Evolutionary conservation across 2,329 filamentous ascomycete genomes (phyloP).

Genomic region (Hypoxylon sp.): DNA sequence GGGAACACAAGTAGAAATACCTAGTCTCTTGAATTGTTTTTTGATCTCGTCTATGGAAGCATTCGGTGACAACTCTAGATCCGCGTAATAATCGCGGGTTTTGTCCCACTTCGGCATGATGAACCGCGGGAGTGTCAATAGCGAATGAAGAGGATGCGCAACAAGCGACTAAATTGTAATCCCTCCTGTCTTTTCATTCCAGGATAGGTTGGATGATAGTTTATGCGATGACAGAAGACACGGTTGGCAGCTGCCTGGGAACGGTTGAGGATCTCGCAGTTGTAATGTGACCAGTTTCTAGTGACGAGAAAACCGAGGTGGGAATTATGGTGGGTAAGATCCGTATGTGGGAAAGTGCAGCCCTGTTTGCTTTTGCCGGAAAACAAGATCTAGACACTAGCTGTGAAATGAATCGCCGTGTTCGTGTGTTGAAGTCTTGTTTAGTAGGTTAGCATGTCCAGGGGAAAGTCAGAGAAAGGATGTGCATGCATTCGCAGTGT

Average conservation of each 20-base stretch:
- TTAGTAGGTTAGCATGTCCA: not conserved
- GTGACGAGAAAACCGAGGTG: constrained; percentile 1
- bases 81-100: constrained; percentile 85
- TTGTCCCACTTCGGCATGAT: constrained; percentile 79
- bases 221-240: constrained; percentile 1
- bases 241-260: not conserved
- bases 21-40: constrained; percentile 88
- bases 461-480: constrained; percentile 3
- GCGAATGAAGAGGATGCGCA: constrained; percentile 22
- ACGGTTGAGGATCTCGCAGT: not conserved
- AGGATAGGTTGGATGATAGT: constrained; percentile 10
- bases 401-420: not conserved
- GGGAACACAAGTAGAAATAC: constrained; percentile 60
- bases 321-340: constrained; percentile 9
- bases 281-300: constrained; percentile 3
- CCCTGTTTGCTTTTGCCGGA: constrained; percentile 13
- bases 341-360: not conserved
- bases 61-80: constrained; percentile 78
- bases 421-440: constrained; percentile 1
- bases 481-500: constrained; percentile 7
- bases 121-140: constrained; percentile 43
- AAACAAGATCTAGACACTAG: constrained; percentile 8
- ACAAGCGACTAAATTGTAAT: constrained; percentile 12
- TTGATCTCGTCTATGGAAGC: constrained; percentile 83
- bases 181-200: constrained; percentile 35